A percentile compares a stretch with the other conserved stretches of the same genome.
Evolutionary conservation across 2,329 filamentous ascomycete species (phyloP).

Genomic region (Coniella lustricola): DNA sequence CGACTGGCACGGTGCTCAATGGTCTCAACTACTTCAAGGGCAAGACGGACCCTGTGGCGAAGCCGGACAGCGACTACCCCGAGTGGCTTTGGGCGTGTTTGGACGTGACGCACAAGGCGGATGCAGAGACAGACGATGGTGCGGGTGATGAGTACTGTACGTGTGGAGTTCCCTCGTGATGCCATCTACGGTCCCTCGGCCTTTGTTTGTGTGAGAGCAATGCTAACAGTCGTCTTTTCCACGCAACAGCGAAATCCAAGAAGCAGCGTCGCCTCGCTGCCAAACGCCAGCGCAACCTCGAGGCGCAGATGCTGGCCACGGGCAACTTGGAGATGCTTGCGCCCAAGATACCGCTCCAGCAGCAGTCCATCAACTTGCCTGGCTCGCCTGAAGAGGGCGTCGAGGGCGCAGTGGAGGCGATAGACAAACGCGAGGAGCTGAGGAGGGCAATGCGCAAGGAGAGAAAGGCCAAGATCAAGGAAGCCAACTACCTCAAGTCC

Average conservation of each 20-base stretch:
- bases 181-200: background rate
- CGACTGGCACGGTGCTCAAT: conserved; percentile 61
- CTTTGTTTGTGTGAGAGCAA: too few species aligned
- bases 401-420: conserved; percentile 40
- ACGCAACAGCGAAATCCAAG: conserved; percentile 67
- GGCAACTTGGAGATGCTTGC: conserved; percentile 59
- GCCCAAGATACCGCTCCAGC: conserved; percentile 66
- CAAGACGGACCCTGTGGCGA: conserved; percentile 63
- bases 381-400: conserved; percentile 36
- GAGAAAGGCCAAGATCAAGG: conserved; percentile 71
- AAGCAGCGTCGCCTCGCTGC: conserved; percentile 68
- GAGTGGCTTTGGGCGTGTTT: conserved; percentile 73
- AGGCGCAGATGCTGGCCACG: conserved; percentile 54
- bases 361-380: conserved; percentile 72
- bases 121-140: conserved; percentile 42
- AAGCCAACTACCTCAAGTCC: conserved; percentile 76
- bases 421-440: conserved; percentile 51
- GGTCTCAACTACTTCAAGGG: conserved; percentile 75
- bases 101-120: conserved; percentile 50
- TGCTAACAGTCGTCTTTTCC: background rate
- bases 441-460: conserved; percentile 67
- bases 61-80: conserved; percentile 70
- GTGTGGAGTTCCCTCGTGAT: conserved; percentile 27
- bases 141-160: conserved; percentile 74
- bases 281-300: conserved; percentile 50